Base-by-base conservation (phyloP, 2,329 filamentous ascomycete species). In the Aspergillus versicolor region DNA sequence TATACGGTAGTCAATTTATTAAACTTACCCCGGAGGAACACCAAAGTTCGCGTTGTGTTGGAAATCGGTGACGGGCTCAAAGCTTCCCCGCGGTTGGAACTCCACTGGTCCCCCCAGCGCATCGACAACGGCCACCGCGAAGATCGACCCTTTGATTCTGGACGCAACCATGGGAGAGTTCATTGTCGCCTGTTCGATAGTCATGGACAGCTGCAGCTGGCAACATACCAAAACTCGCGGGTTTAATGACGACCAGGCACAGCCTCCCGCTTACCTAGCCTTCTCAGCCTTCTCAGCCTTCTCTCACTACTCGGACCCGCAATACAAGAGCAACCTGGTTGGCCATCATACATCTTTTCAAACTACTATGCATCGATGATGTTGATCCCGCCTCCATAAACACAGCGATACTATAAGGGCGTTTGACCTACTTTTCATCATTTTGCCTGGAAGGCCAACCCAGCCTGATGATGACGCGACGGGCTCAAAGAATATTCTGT, bases 61-160 rank as follows among this genome's bases (percentile, higher is more conserved):
- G 24, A 41, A 54, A 24, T 59, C 65, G 8, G 67, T 73, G 48
- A 79, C 67, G 12, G 62, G 64, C 0, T 67, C 52, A 59, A 79
- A 79, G 4, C 63, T 67, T 13, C 71, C 71, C 32, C 73, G 67
- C 4, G 51, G 46, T 5, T 62, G 59, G 62, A 79, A 79, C 52
- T 78, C 74, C 1, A 75, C 71, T 2, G 76, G 76, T 2, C 68
- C 77, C 13, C 77, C 77, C 3, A 79, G 71, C 9, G 77, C 77
- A 59, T 79, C 76, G 41, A 64, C 70, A 11, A 76, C 66, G n/a
- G 75, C 76, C 43, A 76, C 70, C 2, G 74, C 74, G 63, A 72
- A 72, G 55, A 79, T 67, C 15, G 73, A 68, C 42, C 73, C 71
- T 46, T 51, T 51, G 9, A 51, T 51, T 27, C 48, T 27, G 13